A percentile compares a stretch with the other conserved stretches of the same genome.
phyloP scores from a whole-genome alignment of 331 rosid genomes.

The Saraca asoca region DNA sequence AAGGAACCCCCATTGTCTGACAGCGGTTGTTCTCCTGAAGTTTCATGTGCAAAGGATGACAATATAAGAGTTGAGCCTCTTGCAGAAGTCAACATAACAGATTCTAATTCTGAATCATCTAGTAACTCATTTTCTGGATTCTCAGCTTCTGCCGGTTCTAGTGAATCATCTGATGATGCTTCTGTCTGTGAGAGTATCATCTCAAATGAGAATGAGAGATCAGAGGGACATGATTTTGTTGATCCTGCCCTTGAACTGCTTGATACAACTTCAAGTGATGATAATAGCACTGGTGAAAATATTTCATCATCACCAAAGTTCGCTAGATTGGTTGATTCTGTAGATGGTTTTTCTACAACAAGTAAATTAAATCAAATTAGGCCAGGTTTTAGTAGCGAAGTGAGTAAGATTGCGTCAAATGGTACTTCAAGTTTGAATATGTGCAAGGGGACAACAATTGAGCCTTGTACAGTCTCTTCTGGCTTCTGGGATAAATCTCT shows the following conservation, averaged over 20 bases:
- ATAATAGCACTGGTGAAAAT: slow-evolving; percentile 40
- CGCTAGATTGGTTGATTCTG: slow-evolving; percentile 68
- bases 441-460: slow-evolving; percentile 38
- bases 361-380: slow-evolving; percentile 44
- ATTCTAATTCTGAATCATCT: slow-evolving; percentile 57
- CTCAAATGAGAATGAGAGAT: slow-evolving; percentile 60
- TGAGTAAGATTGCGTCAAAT: slow-evolving; percentile 33
- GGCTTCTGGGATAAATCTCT: slow-evolving; percentile 72
- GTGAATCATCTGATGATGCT: slow-evolving; percentile 75
- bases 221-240: slow-evolving; percentile 52
- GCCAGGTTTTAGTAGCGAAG: slow-evolving; percentile 42
- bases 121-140: slow-evolving; percentile 78
- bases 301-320: slow-evolving; percentile 75
- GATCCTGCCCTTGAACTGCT: slow-evolving; percentile 46
- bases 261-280: slow-evolving; percentile 34
- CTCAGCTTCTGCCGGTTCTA: slow-evolving; percentile 54
- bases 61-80: slow-evolving; percentile 43
- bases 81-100: slow-evolving; percentile 41
- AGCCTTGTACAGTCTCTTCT: slow-evolving; percentile 52
- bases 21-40: slow-evolving; percentile 34
- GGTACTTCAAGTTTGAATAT: slow-evolving; percentile 36
- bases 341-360: slow-evolving; percentile 45
- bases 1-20: slow-evolving; percentile 36
- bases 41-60: slow-evolving; percentile 43
- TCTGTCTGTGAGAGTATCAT: slow-evolving; percentile 68